Evolutionary conservation across 345 rosid species (phyloP), one percentile per base, ranked within the genome.

Genomic region (Hibiscus tridactylites): DNA sequence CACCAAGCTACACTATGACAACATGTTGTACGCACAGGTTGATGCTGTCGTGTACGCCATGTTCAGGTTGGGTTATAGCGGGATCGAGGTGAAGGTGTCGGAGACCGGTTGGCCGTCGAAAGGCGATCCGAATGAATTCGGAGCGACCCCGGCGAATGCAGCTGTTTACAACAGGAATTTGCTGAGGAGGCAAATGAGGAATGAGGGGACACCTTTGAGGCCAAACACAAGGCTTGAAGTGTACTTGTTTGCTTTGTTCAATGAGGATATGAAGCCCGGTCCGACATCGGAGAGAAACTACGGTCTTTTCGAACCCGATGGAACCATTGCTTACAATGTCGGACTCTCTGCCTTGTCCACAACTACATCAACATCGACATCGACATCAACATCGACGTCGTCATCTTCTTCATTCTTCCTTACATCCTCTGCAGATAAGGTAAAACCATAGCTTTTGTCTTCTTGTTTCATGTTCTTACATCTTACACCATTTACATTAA

Each of bases 61-160:
- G 74, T 84, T 81, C 1, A 84, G 79, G 53, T 71, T 95, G 80
- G 99, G 98, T 2, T 90, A 76, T 54, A 66, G 39, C 4, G 88
- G 85, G 11, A 85, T 95, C 47, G 99, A 90, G 71, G 96, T 92
- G 13, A 77, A 84, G 33, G 94, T 95, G 29, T 85, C 98, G 0
- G 99, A 95, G 74, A 95, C 99, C 0, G 99, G 99, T 0, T 95
- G 99, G 99, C 99, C 99, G 0, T 92, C 99, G 0, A 89, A 85
- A 82, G 99, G 99, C 1, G 99, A 92, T 47, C 28, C 76, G 0
- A 53, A 84, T 68, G 99, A 92, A 72, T 68, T 76, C 0, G 99
- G 99, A 4, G 99, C 99, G 8, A 85, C 91, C 0, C 63, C 78
- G 12, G 71, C 73, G n/a, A 90, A 95, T 78, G 99, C 99, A 0